These are phyloP conservation scores for Ophiocordyceps polyrhachis-furcata DNA, from an alignment of 2,329 filamentous ascomycete species.

Conservation along the genomic window DNA sequence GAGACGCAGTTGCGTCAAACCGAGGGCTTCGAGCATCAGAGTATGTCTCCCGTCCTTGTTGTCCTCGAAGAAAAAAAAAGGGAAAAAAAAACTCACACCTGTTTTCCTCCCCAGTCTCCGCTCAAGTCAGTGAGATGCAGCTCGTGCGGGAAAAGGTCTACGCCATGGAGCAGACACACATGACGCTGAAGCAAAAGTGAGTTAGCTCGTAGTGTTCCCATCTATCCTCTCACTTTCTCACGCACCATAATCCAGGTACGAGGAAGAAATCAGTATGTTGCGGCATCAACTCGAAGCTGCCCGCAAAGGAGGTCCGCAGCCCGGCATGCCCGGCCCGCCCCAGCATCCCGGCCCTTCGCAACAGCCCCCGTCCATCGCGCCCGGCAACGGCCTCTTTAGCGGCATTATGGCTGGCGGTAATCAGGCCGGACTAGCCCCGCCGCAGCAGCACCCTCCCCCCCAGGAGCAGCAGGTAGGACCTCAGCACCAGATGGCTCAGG, in stretches of 20 bases:
- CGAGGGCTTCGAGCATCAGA: constrained; percentile 81
- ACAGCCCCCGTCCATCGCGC: constrained; percentile 73
- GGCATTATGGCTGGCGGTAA: constrained; percentile 86
- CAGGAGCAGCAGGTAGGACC: constrained; percentile 41
- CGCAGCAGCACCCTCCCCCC: constrained; percentile 51
- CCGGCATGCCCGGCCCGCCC: constrained; percentile 45
- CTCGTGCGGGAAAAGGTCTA: constrained; percentile 87
- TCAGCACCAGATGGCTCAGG: constrained; percentile 47
- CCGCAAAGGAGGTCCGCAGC: constrained; percentile 40
- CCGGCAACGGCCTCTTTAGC: constrained; percentile 83
- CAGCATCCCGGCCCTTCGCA: constrained; percentile 66
- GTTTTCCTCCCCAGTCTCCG: constrained; percentile 42
- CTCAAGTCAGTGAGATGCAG: constrained; percentile 88
- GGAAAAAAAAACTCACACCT: not conserved
- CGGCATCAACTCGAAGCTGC: constrained; percentile 72
- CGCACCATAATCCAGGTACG: constrained; percentile 44
- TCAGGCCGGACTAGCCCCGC: constrained; percentile 70
- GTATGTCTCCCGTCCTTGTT: constrained; percentile 33
- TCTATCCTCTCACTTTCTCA: too few species aligned
- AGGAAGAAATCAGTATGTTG: constrained; percentile 72
- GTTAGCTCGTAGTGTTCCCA: too few species aligned
- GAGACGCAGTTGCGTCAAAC: constrained; percentile 65
- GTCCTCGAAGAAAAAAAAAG: too few species aligned
- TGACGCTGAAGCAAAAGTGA: constrained; percentile 81
- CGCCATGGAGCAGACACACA: constrained; percentile 75